Conservation (phyloP, 2,329 filamentous ascomycete species). For the Capronia epimyces region DNA sequence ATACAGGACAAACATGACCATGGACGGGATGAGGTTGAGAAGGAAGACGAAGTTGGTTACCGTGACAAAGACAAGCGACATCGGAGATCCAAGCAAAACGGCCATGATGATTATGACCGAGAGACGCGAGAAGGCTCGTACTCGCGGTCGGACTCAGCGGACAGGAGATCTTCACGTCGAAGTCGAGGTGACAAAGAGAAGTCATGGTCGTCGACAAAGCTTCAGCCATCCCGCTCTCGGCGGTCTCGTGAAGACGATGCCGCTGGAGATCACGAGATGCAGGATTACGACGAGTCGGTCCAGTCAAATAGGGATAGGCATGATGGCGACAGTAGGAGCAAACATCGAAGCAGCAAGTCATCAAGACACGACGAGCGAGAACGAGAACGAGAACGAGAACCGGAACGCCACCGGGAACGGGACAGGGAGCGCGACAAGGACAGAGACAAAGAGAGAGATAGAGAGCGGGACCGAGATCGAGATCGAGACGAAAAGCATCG, state of each 20-base stretch:
- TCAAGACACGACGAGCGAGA: constrained; percentile 23
- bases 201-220: constrained; percentile 32
- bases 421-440: constrained; percentile 31
- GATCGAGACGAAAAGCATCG: constrained; percentile 17
- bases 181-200: constrained; percentile 57
- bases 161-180: constrained; percentile 53
- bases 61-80: constrained; percentile 25
- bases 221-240: constrained; percentile 45
- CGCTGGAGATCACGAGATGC: constrained; percentile 28
- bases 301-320: constrained; percentile 16
- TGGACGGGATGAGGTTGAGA: constrained; percentile 10
- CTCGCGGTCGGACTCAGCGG: constrained; percentile 57
- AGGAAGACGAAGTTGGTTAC: constrained; percentile 22
- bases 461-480: constrained; percentile 27
- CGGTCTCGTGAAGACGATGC: constrained; percentile 41
- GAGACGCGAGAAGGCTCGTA: constrained; percentile 46
- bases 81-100: constrained; percentile 33
- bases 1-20: constrained; percentile 13
- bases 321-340: constrained; percentile 20
- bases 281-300: constrained; percentile 34
- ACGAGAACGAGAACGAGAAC: constrained; percentile 17
- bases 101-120: constrained; percentile 46
- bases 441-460: constrained; percentile 27
- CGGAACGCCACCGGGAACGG: constrained; percentile 17
- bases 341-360: constrained; percentile 33